Conservation (phyloP, 2,329 filamentous ascomycete genomes). For the Gnomoniopsis sp. region DNA sequence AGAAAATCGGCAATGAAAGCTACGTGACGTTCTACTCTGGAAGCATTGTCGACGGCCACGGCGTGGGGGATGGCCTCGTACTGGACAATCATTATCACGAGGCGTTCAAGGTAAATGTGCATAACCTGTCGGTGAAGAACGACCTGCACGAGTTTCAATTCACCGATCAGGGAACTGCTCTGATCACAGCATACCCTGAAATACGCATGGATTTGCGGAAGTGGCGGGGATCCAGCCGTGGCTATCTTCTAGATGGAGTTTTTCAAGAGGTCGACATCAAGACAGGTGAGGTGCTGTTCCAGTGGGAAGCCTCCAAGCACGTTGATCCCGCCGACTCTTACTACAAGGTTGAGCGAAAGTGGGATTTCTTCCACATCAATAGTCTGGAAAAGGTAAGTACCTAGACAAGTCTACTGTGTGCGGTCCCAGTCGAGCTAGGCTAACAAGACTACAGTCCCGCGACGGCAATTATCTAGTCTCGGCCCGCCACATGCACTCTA, state of each 20-base stretch:
- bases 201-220: slow-evolving; percentile 21
- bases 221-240: slow-evolving; percentile 19
- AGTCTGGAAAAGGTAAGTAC: slow-evolving; percentile 29
- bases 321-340: slow-evolving; percentile 24
- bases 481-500: slow-evolving; percentile 27
- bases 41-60: slow-evolving; percentile 14
- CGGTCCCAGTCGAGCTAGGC: background rate
- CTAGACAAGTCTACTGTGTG: too few species aligned
- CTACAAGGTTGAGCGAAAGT: slow-evolving; percentile 27
- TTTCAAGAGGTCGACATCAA: slow-evolving; percentile 37
- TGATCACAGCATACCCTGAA: slow-evolving; percentile 33
- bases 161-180: slow-evolving; percentile 34
- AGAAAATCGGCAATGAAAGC: slow-evolving; percentile 13
- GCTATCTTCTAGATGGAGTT: slow-evolving; percentile 30
- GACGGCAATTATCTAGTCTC: slow-evolving; percentile 36
- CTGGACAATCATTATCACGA: slow-evolving; percentile 11
- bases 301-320: slow-evolving; percentile 33
- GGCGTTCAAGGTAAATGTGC: slow-evolving; percentile 9
- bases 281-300: slow-evolving; percentile 34
- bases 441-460: background rate
- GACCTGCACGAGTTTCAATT: slow-evolving; percentile 36
- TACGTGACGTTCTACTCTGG: slow-evolving; percentile 24
- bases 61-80: slow-evolving; percentile 9
- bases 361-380: slow-evolving; percentile 38
- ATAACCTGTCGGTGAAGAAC: background rate